Evolutionary conservation across 306 rosid genomes (phyloP), one percentile per base, ranked within the genome.

Genomic region (Prunus kanzakura): DNA sequence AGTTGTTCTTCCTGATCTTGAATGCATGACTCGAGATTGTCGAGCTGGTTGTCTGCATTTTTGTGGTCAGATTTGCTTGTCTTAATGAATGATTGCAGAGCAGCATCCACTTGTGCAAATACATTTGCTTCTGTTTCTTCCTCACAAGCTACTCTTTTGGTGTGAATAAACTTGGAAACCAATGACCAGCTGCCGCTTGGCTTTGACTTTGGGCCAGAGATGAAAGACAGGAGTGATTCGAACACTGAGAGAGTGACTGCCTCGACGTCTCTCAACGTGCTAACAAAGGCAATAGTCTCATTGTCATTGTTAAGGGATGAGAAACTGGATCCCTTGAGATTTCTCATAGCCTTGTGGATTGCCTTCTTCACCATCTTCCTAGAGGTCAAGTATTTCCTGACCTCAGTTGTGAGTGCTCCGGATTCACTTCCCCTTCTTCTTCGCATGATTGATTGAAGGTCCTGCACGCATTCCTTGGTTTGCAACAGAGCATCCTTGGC

Each of bases 401-500:
- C 51, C 67, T 83, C 79, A 61, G 73, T 65, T 52, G 71, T 58
- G 6, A 81, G 54, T 12, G 2, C 19, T 14, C 38, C 41, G 29
- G 45, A 58, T 72, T 83, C 72, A 51, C 65, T 45, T 69, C 80
- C 64, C 11, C 51, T 11, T 11, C 7, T 71, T 62, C 70, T 22
- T 41, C 81, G 57, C 25, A 76, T 46, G 71, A 77, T 60, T 3
- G 85, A 82, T 64, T 82, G 82, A 11, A 82, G 52, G 25, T 77
- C 65, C 1, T 50, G 67, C 3, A 72, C 13, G 15, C 16, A 77
- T 67, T 73, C 82, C 67, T 66, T 82, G 23, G 85, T 72, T 47
- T 69, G 72, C 65, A 47, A 19, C 62, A 84, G 19, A 8, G 75
- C 77, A 63, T 80, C 84, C 69, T 80, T 84, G 10, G 84, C 82